A percentile compares a stretch with the other conserved stretches of the same genome.
Conservation (phyloP, 139 green algal species). For the Spirogloea muscicola region DNA sequence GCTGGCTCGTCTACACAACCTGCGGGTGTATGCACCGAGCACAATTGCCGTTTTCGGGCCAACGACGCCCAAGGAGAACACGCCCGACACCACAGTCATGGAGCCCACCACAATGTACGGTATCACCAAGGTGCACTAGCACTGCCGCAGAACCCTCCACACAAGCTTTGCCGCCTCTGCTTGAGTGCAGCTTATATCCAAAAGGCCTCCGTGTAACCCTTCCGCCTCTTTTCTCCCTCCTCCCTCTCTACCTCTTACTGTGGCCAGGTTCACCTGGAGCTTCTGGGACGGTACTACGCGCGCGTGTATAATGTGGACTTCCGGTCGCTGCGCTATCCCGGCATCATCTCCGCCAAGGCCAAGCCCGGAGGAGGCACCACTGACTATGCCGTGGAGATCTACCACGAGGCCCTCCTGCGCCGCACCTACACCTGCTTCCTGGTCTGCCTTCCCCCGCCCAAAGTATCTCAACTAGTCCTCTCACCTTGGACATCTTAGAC, state of each 20-base stretch:
- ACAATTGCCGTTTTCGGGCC: constrained; percentile 71
- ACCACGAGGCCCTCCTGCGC: constrained; percentile 51
- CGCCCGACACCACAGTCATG: constrained; percentile 60
- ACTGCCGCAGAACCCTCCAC: no score
- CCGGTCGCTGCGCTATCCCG: constrained; percentile 63
- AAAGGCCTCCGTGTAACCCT: no score
- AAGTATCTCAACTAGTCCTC: no score
- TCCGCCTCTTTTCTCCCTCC: no score
- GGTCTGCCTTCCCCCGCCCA: no score
- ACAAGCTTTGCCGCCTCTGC: no score
- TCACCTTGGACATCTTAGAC: no score
- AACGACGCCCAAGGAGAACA: constrained; percentile 53
- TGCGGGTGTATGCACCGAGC: constrained; percentile 57
- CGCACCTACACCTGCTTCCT: constrained; percentile 61
- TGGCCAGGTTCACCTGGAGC: constrained; percentile 60
- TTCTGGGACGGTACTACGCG: constrained; percentile 62
- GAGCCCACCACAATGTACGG: constrained; percentile 69
- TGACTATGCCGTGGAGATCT: constrained; percentile 72
- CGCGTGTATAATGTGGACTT: constrained; percentile 63
- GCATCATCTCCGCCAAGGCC: constrained; percentile 59
- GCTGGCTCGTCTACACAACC: constrained; percentile 11
- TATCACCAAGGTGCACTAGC: constrained; percentile 54
- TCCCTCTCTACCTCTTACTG: no score
- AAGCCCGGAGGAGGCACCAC: constrained; percentile 62
- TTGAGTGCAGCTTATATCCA: no score